Conservation (phyloP, 495 filamentous ascomycete species). For the Daldinia bambusicola region DNA sequence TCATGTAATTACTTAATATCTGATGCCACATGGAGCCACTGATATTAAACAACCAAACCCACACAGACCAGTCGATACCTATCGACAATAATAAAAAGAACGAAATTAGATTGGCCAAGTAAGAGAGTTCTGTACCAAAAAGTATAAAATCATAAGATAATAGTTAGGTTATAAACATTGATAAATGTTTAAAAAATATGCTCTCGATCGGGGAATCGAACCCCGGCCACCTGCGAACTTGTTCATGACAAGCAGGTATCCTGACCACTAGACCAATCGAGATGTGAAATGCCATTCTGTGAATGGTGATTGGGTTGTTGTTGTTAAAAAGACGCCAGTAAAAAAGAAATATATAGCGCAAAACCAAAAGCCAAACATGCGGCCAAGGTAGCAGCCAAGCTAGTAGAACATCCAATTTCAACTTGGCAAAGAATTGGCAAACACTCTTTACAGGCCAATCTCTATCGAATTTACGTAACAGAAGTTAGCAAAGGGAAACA, state of each 20-base stretch:
- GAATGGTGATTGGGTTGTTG: conserved; percentile 16
- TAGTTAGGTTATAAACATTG: not conserved
- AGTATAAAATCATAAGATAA: conserved; percentile 3
- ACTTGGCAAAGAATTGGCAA: conserved; percentile 10
- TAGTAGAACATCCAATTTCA: not conserved
- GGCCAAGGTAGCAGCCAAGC: conserved; percentile 7
- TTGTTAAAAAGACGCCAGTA: not conserved
- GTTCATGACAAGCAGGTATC: conserved; percentile 52
- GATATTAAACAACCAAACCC: not conserved
- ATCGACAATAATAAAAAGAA: not conserved
- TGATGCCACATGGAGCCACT: not conserved
- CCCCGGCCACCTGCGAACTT: conserved; percentile 53
- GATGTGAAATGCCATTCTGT: conserved; percentile 21
- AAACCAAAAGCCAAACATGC: not conserved
- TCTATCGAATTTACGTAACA: conserved; percentile 13
- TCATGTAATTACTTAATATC: not conserved
- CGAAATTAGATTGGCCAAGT: not conserved
- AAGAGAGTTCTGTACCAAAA: not conserved
- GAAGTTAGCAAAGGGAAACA: not conserved
- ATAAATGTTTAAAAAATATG: conserved; percentile 9
- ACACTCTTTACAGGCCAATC: not conserved
- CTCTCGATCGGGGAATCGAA: conserved; percentile 58
- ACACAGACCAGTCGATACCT: no score
- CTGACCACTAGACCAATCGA: conserved; percentile 55
- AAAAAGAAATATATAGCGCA: not conserved